Percentiles rank a stretch among this genome's conserved stretches.
Conservation (phyloP, 805 yeast genomes). For the Kodamaea kakaduensis region DNA sequence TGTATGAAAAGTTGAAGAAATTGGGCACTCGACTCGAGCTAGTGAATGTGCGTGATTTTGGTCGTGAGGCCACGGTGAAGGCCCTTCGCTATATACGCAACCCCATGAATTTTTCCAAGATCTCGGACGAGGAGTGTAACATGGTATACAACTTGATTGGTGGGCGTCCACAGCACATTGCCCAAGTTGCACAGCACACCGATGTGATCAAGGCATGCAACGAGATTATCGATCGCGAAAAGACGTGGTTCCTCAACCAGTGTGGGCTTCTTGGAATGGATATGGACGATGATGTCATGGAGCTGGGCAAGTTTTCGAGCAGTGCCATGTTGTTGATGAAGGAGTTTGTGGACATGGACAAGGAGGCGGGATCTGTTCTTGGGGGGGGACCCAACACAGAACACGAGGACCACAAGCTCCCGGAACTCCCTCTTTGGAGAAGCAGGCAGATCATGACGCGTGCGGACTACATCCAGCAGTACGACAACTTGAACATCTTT, state of each 20-base stretch:
- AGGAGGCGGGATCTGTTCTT: conserved; percentile 22
- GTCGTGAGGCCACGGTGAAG: conserved; percentile 49
- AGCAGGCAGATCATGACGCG: conserved; percentile 84
- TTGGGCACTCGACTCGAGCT: conserved; percentile 74
- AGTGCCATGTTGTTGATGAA: conserved; percentile 71
- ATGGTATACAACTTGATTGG: conserved; percentile 68
- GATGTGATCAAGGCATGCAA: conserved; percentile 62
- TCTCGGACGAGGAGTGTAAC: conserved; percentile 38
- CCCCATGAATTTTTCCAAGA: conserved; percentile 24
- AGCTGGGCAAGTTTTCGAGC: conserved; percentile 68
- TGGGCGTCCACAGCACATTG: conserved; percentile 79
- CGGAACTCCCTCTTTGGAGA: conserved; percentile 77
- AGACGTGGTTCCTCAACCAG: conserved; percentile 81
- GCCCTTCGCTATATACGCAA: conserved; percentile 53
- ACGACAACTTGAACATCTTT: conserved; percentile 73
- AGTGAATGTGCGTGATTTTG: conserved; percentile 62
- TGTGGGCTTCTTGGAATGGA: conserved; percentile 72
- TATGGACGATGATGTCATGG: conserved; percentile 91
- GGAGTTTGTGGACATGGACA: conserved; percentile 68
- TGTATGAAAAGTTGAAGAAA: conserved; percentile 68
- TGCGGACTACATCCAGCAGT: conserved; percentile 70
- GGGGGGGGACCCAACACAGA: conserved; percentile 5
- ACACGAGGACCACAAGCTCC: conserved; percentile 49
- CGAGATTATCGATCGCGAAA: conserved; percentile 69
- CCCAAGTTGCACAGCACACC: conserved; percentile 59